These are phyloP conservation scores for Diutina pseudorugosa DNA, from an alignment of 1,139 yeast genomes.

Conservation along the genomic window DNA sequence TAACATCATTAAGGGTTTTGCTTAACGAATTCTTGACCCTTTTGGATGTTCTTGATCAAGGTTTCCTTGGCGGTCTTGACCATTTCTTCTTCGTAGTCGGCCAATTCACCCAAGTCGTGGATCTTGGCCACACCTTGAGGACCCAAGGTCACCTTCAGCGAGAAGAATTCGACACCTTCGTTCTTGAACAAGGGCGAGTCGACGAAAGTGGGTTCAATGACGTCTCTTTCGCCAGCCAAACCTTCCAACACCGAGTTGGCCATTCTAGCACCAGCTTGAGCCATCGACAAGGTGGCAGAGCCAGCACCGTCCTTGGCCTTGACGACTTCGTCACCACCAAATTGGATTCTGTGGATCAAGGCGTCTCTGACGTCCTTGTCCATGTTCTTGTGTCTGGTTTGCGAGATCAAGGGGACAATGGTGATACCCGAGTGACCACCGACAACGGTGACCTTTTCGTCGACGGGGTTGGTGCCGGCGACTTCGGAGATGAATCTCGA, in stretches of 20 bases:
- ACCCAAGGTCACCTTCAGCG: constrained; percentile 53
- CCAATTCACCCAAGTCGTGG: constrained; percentile 42
- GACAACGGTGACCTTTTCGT: constrained; percentile 67
- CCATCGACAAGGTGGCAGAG: constrained; percentile 93
- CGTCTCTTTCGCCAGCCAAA: constrained; percentile 42
- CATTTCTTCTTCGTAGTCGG: constrained; percentile 46
- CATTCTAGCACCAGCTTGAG: constrained; percentile 84
- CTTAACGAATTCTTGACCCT: constrained; percentile 45
- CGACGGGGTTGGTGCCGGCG: constrained; percentile 39
- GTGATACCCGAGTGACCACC: constrained; percentile 98
- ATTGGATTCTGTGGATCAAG: constrained; percentile 80
- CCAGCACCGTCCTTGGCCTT: constrained; percentile 93
- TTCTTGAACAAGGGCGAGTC: constrained; percentile 28
- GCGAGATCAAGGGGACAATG: constrained; percentile 79
- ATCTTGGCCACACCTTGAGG: constrained; percentile 44
- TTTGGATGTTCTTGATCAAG: constrained; percentile 41
- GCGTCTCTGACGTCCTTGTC: constrained; percentile 47
- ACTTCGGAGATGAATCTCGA: constrained; percentile 76
- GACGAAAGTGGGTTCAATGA: constrained; percentile 40
- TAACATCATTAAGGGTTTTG: constrained; percentile 7
- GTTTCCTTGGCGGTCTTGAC: constrained; percentile 44
- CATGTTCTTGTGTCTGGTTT: constrained; percentile 39
- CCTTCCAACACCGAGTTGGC: constrained; percentile 69
- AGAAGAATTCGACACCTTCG: constrained; percentile 45
- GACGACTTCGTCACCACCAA: constrained; percentile 96